phyloP scores from a whole-genome alignment of 2,329 filamentous ascomycete genomes.

The Talaromyces amestolkiae region DNA sequence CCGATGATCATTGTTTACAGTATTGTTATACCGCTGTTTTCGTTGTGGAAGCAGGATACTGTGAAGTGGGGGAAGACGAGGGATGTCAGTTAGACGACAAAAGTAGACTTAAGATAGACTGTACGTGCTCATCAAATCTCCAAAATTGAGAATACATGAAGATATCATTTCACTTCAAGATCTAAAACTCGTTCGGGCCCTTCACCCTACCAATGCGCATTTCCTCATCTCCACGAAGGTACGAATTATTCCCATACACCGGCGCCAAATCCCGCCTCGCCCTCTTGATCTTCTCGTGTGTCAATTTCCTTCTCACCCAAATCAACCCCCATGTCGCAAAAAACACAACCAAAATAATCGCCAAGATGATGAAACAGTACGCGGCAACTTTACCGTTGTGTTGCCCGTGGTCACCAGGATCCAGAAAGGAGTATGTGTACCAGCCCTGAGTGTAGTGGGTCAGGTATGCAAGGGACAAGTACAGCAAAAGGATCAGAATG shows the following conservation, averaged over 20 bases:
- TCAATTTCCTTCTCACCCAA: slow-evolving; percentile 52
- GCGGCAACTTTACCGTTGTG: slow-evolving; percentile 56
- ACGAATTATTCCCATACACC: slow-evolving; percentile 2
- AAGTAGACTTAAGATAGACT: no score
- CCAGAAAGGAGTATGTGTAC: slow-evolving; percentile 77
- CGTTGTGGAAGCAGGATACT: no score
- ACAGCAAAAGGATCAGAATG: slow-evolving; percentile 67
- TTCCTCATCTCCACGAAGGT: not conserved
- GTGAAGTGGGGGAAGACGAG: not conserved
- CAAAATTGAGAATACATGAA: not conserved
- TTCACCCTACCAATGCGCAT: not conserved
- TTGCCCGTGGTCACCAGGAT: slow-evolving; percentile 54
- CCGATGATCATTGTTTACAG: no score
- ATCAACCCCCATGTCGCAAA: slow-evolving; percentile 53
- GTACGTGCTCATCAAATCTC: no score
- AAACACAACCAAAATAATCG: slow-evolving; percentile 56
- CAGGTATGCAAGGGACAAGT: slow-evolving; percentile 71
- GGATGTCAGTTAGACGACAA: not conserved
- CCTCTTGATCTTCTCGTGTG: slow-evolving; percentile 30
- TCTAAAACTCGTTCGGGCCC: slow-evolving; percentile 4
- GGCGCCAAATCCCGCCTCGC: slow-evolving; percentile 23
- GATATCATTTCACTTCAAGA: not conserved
- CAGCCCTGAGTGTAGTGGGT: slow-evolving; percentile 67
- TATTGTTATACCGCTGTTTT: no score
- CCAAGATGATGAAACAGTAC: slow-evolving; percentile 61